phyloP scores from a whole-genome alignment of 805 yeast genomes.

The Teunomyces lycoperdinae region DNA sequence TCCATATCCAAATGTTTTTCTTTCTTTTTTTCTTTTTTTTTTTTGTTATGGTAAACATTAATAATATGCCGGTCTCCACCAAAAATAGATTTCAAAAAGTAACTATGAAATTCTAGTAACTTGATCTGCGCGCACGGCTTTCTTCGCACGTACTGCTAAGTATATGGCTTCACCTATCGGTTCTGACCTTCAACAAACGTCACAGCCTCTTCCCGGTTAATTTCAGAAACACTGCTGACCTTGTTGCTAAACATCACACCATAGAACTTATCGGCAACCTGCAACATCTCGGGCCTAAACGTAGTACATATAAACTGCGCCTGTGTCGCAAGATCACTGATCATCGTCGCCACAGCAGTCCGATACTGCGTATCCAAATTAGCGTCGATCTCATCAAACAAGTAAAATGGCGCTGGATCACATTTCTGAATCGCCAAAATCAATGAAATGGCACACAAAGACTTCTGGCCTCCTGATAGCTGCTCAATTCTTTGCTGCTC shows the following conservation, averaged over 20 bases:
- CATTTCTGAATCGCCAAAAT: conserved; percentile 91
- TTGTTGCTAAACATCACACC: conserved; percentile 85
- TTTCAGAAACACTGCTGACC: conserved; percentile 73
- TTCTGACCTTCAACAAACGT: conserved; percentile 73
- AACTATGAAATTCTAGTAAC: background rate
- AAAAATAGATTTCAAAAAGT: background rate
- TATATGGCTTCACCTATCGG: background rate
- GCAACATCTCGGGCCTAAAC: conserved; percentile 88
- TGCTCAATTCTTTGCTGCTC: conserved; percentile 89
- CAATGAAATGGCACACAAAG: conserved; percentile 92
- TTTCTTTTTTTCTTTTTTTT: no score
- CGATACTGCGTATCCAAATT: conserved; percentile 91
- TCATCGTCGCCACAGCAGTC: conserved; percentile 76
- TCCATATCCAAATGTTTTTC: no score
- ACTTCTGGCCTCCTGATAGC: conserved; percentile 94
- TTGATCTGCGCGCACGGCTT: background rate
- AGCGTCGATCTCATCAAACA: conserved; percentile 96
- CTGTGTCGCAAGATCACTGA: conserved; percentile 56
- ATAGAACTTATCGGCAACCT: conserved; percentile 80
- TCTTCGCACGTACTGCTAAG: background rate
- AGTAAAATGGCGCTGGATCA: conserved; percentile 95
- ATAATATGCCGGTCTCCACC: background rate
- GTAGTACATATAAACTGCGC: conserved; percentile 97
- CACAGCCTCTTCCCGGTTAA: conserved; percentile 69
- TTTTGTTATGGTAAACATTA: no score